A percentile compares a stretch with the other conserved stretches of the same genome.
phyloP scores from a whole-genome alignment of 768 basidiomycete species.

The Panaeolus cyanescens region DNA sequence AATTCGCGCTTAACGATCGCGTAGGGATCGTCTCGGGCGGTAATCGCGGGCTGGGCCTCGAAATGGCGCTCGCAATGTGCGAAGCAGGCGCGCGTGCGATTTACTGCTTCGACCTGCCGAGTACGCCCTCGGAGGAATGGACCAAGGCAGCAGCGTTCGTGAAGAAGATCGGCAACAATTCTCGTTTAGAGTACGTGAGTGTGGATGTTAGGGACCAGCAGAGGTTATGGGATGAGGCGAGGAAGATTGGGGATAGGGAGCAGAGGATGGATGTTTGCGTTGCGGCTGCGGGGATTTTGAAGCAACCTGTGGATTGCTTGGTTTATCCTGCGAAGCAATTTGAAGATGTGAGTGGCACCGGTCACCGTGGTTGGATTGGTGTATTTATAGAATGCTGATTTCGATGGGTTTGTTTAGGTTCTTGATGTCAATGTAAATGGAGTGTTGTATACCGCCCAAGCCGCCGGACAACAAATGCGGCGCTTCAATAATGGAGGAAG shows the following conservation, averaged over 20 bases:
- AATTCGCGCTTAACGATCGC: constrained; percentile 57
- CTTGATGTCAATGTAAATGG: constrained; percentile 70
- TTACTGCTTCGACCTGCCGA: constrained; percentile 69
- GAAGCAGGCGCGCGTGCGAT: constrained; percentile 73
- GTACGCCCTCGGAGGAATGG: constrained; percentile 60
- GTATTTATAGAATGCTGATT: background rate
- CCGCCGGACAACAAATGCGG: constrained; percentile 63
- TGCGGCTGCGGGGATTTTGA: constrained; percentile 77
- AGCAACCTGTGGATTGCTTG: constrained; percentile 59
- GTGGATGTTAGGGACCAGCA: constrained; percentile 69
- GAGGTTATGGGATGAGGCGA: constrained; percentile 53
- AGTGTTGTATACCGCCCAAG: constrained; percentile 65
- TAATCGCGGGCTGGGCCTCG: constrained; percentile 76
- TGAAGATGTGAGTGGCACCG: constrained; percentile 42
- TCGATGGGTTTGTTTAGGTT: constrained; percentile 42
- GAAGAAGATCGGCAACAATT: constrained; percentile 40
- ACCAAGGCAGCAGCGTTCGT: constrained; percentile 53
- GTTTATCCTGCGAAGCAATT: constrained; percentile 50
- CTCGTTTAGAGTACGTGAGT: constrained; percentile 58
- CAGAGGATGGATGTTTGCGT: constrained; percentile 77
- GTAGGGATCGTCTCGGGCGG: constrained; percentile 67
- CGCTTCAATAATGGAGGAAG: constrained; percentile 53
- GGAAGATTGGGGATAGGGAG: constrained; percentile 66
- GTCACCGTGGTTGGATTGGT: constrained; percentile 52
- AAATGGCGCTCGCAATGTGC: constrained; percentile 74